These are phyloP conservation scores for Claviceps arundinis DNA, from an alignment of 2,329 filamentous ascomycete genomes.

Conservation along the genomic window DNA sequence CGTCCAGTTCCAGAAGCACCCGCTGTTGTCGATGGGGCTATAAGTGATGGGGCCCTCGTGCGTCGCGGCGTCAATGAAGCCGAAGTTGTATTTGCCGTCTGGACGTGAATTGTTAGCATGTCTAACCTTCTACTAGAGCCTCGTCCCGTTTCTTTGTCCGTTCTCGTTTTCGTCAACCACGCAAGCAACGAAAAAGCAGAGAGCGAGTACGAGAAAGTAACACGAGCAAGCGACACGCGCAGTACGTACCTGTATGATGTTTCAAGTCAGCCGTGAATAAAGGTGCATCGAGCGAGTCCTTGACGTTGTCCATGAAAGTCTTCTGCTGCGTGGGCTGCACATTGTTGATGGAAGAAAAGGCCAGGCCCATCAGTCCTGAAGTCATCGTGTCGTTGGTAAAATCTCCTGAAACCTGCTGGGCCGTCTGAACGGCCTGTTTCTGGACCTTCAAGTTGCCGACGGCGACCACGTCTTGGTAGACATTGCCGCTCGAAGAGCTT, in stretches of 20 bases:
- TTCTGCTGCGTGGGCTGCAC: slow-evolving; percentile 26
- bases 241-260: slow-evolving; percentile 22
- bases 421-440: slow-evolving; percentile 30
- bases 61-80: slow-evolving; percentile 49
- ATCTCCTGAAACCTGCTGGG: slow-evolving; percentile 24
- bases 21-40: slow-evolving; percentile 43
- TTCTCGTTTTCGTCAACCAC: too few relatives aligned
- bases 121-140: too few relatives aligned
- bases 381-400: slow-evolving; percentile 28
- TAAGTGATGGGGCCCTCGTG: slow-evolving; percentile 51
- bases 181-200: too few relatives aligned
- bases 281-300: slow-evolving; percentile 6
- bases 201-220: too few relatives aligned
- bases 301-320: slow-evolving; percentile 28
- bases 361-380: slow-evolving; percentile 30
- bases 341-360: slow-evolving; percentile 28
- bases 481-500: slow-evolving; percentile 27
- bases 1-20: slow-evolving; percentile 47
- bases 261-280: slow-evolving; percentile 60
- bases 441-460: slow-evolving; percentile 27
- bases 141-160: too few relatives aligned
- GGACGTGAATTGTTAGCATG: neutral
- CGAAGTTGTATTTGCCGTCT: slow-evolving; percentile 60
- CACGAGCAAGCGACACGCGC: too few relatives aligned
- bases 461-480: slow-evolving; percentile 29